Evolutionary conservation across 2,329 filamentous ascomycete species (phyloP).

Genomic region (Diaporthe longicolla): DNA sequence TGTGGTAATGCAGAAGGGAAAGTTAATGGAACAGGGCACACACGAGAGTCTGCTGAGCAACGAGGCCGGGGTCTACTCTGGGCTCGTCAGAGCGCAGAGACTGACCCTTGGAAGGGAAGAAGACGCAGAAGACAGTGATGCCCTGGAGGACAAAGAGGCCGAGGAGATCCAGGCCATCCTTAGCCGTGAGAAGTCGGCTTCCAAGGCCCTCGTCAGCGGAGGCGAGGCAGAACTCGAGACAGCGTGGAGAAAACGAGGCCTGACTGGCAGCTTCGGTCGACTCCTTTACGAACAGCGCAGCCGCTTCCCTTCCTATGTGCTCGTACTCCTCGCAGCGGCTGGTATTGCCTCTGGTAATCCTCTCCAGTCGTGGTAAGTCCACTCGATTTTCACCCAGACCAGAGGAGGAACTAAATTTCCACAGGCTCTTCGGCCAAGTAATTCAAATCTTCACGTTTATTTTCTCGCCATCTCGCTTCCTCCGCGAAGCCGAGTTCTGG

Average conservation of each 20-base stretch:
- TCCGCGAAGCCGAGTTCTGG: constrained; percentile 68
- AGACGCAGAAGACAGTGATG: constrained; percentile 55
- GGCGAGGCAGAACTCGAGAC: constrained; percentile 38
- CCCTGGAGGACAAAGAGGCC: constrained; percentile 51
- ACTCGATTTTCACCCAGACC: neutral
- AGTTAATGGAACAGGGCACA: constrained; percentile 80
- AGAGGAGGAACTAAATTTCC: constrained; percentile 44
- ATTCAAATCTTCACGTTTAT: constrained; percentile 63
- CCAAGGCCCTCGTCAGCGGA: constrained; percentile 51
- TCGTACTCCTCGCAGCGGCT: constrained; percentile 62
- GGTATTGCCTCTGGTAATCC: constrained; percentile 34
- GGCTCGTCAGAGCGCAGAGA: constrained; percentile 75
- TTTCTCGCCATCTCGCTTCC: constrained; percentile 51
- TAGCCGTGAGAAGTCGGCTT: constrained; percentile 61
- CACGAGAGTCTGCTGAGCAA: constrained; percentile 78
- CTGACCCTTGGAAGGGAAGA: constrained; percentile 64
- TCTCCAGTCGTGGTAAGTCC: constrained; percentile 46
- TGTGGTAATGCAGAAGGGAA: constrained; percentile 79
- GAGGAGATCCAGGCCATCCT: constrained; percentile 58
- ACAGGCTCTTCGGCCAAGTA: constrained; percentile 65
- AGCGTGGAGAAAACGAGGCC: constrained; percentile 54
- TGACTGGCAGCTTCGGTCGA: constrained; percentile 68
- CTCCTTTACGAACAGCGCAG: constrained; percentile 70
- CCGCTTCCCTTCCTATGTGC: constrained; percentile 64
- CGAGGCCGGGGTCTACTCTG: constrained; percentile 74